Evolutionary conservation across 805 yeast genomes (phyloP).

Genomic region (Debaryomyces prosopidis): DNA sequence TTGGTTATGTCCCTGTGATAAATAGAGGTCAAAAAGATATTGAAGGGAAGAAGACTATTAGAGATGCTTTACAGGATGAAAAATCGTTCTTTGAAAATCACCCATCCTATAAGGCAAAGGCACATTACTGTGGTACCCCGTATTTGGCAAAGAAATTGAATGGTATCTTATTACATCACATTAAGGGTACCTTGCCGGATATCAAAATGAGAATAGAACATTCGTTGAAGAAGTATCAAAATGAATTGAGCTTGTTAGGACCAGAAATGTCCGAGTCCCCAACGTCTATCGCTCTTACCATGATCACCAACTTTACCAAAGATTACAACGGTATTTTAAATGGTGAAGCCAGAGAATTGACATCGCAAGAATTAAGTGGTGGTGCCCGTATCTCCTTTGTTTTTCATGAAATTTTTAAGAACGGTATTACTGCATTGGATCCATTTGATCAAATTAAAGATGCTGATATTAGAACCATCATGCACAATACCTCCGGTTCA

Average conservation of each 20-base stretch:
- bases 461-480: slow-evolving; percentile 92
- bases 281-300: slow-evolving; percentile 81
- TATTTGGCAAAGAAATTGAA: slow-evolving; percentile 90
- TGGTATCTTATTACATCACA: slow-evolving; percentile 84
- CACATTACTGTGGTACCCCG: slow-evolving; percentile 98
- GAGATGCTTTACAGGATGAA: slow-evolving; percentile 84
- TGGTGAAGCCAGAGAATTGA: slow-evolving; percentile 89
- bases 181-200: slow-evolving; percentile 69
- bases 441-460: slow-evolving; percentile 97
- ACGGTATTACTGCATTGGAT: slow-evolving; percentile 87
- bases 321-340: slow-evolving; percentile 89
- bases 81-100: slow-evolving; percentile 80
- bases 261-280: slow-evolving; percentile 90
- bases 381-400: slow-evolving; percentile 98
- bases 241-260: slow-evolving; percentile 75
- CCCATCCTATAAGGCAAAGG: slow-evolving; percentile 87
- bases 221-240: slow-evolving; percentile 80
- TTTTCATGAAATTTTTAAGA: slow-evolving; percentile 92
- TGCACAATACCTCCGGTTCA: slow-evolving; percentile 95
- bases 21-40: slow-evolving; percentile 97
- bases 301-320: slow-evolving; percentile 89
- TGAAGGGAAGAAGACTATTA: slow-evolving; percentile 81
- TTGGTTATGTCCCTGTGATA: slow-evolving; percentile 96
- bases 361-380: slow-evolving; percentile 89
- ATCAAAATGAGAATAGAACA: slow-evolving; percentile 87